Base-by-base conservation (phyloP, 1,284 basidiomycete genomes). In the Exobasidium rhododendri region DNA sequence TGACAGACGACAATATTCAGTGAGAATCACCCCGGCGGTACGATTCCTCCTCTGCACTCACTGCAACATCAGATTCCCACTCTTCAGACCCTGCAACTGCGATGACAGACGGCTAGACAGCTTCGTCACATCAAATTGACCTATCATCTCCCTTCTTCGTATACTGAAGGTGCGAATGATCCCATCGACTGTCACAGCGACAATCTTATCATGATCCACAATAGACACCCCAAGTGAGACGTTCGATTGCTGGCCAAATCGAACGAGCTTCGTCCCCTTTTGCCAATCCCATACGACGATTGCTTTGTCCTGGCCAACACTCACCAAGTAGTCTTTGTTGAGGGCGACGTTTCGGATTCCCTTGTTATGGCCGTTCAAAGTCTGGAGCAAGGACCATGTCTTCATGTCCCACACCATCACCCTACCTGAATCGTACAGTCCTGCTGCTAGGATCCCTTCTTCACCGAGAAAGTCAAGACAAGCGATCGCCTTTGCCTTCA, bases 211-310 rank as follows among this genome's bases (percentile, higher is more conserved):
- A 10, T 81, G 77, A 35, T 83, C 83, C 44, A 94, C 86, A 43
- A 94, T 85, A 78, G 91, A 90, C 31, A 94, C 90, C 7, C 92
- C 92, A 51, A 93, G 89, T 71, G 90, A 91, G 66, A 93, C 86
- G 14, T 92, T 94, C 30, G 90, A 93, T 82, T 94, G 92, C 79
- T 94, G 92, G 1, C 92, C 92, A 72, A 93, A 94, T 6, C 90
- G 84, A 24, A 92, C 89, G 52, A 94, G 86, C 82, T 94, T 93
- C 31, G 86, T 87, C 1, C 92, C 92, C 1, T 77, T 80, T 26
- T 71, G 11, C 81, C 81, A 82, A 62, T 82, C 81, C 91, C 92
- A 94, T 66, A 90, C 91, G 4, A 94, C 90, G n/a, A 94, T 84
- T 0, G 91, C 92, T 75, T 89, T 89, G 73, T 89, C 88, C 1